Evolutionary conservation across 345 rosid genomes (phyloP).

Genomic region (Turnera subulata): DNA sequence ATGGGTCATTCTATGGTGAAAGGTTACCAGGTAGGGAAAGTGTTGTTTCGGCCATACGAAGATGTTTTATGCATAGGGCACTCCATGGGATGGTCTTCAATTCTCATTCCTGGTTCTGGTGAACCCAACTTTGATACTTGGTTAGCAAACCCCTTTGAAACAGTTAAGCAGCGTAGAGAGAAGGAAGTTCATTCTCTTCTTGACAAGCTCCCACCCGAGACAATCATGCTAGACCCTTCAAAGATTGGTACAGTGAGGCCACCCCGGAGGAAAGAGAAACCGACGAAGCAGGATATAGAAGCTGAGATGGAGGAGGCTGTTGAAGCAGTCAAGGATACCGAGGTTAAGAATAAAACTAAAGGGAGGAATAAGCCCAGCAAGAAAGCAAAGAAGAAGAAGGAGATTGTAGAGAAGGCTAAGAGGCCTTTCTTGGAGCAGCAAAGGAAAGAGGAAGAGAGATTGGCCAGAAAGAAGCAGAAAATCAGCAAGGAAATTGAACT

Average conservation of each 20-base stretch:
- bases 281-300: conserved; percentile 47
- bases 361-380: conserved; percentile 82
- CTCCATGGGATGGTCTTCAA: conserved; percentile 92
- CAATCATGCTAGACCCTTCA: conserved; percentile 84
- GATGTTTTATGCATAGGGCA: conserved; percentile 83
- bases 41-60: conserved; percentile 80
- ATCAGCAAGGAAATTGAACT: conserved; percentile 37
- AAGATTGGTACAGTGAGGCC: conserved; percentile 72
- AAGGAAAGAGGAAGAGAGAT: conserved; percentile 20
- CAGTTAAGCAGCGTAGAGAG: conserved; percentile 80
- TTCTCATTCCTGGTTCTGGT: conserved; percentile 86
- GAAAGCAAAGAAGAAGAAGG: conserved; percentile 57
- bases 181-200: conserved; percentile 79
- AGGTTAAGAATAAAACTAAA: conserved; percentile 70
- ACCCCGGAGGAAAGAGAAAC: conserved; percentile 53
- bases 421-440: conserved; percentile 65
- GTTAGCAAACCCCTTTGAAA: conserved; percentile 92
- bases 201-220: conserved; percentile 92
- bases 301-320: conserved; percentile 67
- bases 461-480: conserved; percentile 55
- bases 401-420: conserved; percentile 46
- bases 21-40: conserved; percentile 75
- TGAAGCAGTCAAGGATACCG: conserved; percentile 45
- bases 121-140: conserved; percentile 92
- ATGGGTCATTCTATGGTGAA: conserved; percentile 73